Evolutionary conservation across 371 early-diverging fungal species (phyloP).

Genomic region (Mortierella sp.): DNA sequence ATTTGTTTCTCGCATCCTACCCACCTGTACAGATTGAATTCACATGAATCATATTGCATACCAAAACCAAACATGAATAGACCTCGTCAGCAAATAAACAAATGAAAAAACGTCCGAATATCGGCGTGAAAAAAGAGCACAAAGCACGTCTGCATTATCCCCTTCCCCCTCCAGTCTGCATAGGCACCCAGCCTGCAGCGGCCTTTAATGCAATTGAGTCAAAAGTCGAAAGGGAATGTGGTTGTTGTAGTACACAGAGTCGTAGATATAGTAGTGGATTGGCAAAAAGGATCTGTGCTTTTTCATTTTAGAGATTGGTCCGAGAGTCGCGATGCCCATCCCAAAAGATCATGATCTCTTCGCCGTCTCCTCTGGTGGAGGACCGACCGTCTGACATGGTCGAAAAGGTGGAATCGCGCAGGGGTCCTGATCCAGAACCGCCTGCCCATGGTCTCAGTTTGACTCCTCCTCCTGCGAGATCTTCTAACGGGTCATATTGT

Average conservation of each 20-base stretch:
- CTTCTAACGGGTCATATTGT: slow-evolving; percentile 19
- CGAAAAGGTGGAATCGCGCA: slow-evolving; percentile 50
- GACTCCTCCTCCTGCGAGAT: slow-evolving; percentile 10
- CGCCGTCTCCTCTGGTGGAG: slow-evolving; percentile 46
- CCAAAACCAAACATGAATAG: too few relatives aligned
- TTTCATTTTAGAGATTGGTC: slow-evolving; percentile 5
- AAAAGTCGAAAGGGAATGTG: not conserved
- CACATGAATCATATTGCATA: too few relatives aligned
- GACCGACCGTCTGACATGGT: slow-evolving; percentile 46
- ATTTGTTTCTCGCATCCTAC: too few relatives aligned
- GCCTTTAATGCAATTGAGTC: not conserved
- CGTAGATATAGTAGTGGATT: not conserved
- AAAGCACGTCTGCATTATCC: too few relatives aligned
- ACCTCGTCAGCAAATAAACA: too few relatives aligned
- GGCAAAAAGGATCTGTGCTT: not conserved
- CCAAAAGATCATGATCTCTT: slow-evolving; percentile 56
- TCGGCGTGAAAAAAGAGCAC: too few relatives aligned
- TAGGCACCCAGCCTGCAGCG: too few relatives aligned
- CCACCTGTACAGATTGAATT: too few relatives aligned
- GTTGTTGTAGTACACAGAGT: not conserved
- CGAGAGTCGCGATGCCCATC: slow-evolving; percentile 37
- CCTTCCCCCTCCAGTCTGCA: too few relatives aligned
- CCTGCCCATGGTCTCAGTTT: slow-evolving; percentile 42
- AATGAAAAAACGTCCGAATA: too few relatives aligned
- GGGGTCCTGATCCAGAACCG: slow-evolving; percentile 7